phyloP scores from a whole-genome alignment of 139 green algal species.

The Closterium sp. region DNA sequence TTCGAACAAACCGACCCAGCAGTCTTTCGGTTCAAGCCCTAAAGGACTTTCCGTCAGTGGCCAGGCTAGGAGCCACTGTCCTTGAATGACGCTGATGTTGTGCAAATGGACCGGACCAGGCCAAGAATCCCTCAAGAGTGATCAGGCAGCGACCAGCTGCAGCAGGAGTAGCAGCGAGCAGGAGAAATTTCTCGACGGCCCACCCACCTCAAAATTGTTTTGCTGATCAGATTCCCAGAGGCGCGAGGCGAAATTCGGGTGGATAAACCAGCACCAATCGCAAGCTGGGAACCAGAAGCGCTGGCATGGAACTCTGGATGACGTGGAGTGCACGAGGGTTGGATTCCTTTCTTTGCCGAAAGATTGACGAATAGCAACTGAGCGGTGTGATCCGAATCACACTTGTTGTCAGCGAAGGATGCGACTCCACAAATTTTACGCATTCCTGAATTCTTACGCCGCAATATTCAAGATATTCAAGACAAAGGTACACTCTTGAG shows the following conservation, averaged over 20 bases:
- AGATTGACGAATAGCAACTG: not conserved
- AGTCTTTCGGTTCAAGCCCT: not conserved
- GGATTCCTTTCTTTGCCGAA: not conserved
- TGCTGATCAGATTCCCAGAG: not conserved
- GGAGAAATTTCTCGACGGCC: not conserved
- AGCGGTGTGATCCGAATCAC: not conserved
- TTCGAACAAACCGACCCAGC: not conserved
- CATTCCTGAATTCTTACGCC: not conserved
- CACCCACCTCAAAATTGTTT: not conserved
- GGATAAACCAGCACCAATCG: not conserved
- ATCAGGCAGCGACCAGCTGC: not conserved
- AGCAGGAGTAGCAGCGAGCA: not conserved
- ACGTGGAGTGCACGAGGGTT: not conserved
- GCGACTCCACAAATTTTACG: not conserved
- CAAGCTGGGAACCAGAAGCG: not conserved
- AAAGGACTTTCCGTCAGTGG: not conserved
- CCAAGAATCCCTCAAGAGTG: not conserved
- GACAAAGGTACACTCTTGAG: no score
- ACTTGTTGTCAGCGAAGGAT: not conserved
- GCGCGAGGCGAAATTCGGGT: not conserved
- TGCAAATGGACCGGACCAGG: not conserved
- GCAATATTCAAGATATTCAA: no score
- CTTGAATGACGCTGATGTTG: not conserved
- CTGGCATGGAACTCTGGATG: not conserved
- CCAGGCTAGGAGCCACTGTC: not conserved